Percentiles rank a stretch among this genome's conserved stretches.
These are phyloP conservation scores for Hymenoscyphus repandus DNA, from an alignment of 2,329 filamentous ascomycete genomes.

Conservation along the genomic window DNA sequence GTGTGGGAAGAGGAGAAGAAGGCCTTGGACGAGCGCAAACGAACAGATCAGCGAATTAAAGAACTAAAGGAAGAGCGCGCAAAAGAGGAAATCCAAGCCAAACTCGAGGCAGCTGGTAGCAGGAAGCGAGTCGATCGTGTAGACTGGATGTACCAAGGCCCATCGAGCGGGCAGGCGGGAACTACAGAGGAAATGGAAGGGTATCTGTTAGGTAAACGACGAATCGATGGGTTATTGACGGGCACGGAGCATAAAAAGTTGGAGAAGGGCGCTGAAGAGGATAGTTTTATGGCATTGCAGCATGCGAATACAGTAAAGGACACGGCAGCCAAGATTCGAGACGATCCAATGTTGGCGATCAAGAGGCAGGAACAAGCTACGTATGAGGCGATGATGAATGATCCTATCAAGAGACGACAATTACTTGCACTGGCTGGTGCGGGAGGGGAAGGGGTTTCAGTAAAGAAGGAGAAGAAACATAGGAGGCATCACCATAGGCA, in stretches of 20 bases:
- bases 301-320: slow-evolving; percentile 73
- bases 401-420: slow-evolving; percentile 62
- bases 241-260: slow-evolving; percentile 76
- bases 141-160: slow-evolving; percentile 97
- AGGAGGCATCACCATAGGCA: slow-evolving; percentile 37
- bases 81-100: slow-evolving; percentile 82
- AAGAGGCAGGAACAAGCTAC: slow-evolving; percentile 85
- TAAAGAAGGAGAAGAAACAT: slow-evolving; percentile 42
- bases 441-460: slow-evolving; percentile 38
- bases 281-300: slow-evolving; percentile 55
- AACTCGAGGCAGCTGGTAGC: slow-evolving; percentile 85
- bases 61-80: slow-evolving; percentile 91
- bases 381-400: slow-evolving; percentile 75
- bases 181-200: slow-evolving; percentile 87
- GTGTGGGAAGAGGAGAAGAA: slow-evolving; percentile 92
- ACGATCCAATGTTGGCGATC: slow-evolving; percentile 88
- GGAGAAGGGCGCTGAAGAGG: slow-evolving; percentile 65
- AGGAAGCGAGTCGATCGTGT: slow-evolving; percentile 76
- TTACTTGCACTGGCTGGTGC: slow-evolving; percentile 61
- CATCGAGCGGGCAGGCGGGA: slow-evolving; percentile 68
- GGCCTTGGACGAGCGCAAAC: slow-evolving; percentile 90
- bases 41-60: slow-evolving; percentile 83
- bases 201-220: slow-evolving; percentile 85
- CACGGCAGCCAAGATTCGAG: slow-evolving; percentile 77
- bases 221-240: slow-evolving; percentile 82